Evolutionary conservation across 129 eudicot species (phyloP).

Genomic region (Escallonia herrerae): DNA sequence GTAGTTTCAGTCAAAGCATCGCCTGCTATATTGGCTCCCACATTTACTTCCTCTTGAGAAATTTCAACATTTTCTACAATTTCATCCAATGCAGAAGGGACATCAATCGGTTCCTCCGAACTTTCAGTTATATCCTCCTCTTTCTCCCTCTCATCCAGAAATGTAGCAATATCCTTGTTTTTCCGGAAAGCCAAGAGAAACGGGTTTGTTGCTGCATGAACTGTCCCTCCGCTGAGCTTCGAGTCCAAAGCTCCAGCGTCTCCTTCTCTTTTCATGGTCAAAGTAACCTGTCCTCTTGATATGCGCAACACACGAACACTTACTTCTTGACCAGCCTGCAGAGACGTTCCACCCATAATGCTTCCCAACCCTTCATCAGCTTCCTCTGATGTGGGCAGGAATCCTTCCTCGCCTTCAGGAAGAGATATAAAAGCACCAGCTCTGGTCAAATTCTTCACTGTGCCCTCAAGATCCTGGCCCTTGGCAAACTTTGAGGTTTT

Average conservation of each 20-base stretch:
- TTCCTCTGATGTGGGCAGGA: slow-evolving; percentile 81
- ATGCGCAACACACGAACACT: slow-evolving; percentile 76
- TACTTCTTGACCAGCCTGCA: slow-evolving; percentile 81
- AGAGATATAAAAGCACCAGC: slow-evolving; percentile 83
- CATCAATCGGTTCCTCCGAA: background rate
- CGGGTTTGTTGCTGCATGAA: slow-evolving; percentile 60
- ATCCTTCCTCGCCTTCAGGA: slow-evolving; percentile 95
- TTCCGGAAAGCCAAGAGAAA: slow-evolving; percentile 77
- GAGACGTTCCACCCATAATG: slow-evolving; percentile 49
- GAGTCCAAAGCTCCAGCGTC: slow-evolving; percentile 34
- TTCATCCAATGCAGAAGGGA: slow-evolving; percentile 6
- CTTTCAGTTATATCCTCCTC: slow-evolving; percentile 20
- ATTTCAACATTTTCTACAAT: slow-evolving; percentile 5
- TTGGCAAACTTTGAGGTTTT: slow-evolving; percentile 58
- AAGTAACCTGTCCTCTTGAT: slow-evolving; percentile 62
- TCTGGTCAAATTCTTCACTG: slow-evolving; percentile 69
- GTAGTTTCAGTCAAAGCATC: slow-evolving; percentile 6
- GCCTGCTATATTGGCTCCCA: background rate
- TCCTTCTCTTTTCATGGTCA: slow-evolving; percentile 82
- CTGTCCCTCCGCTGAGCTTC: slow-evolving; percentile 41
- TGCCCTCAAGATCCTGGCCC: slow-evolving; percentile 89
- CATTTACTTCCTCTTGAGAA: background rate
- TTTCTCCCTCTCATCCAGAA: slow-evolving; percentile 64
- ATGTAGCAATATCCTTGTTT: slow-evolving; percentile 63
- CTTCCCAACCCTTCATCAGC: slow-evolving; percentile 58